Evolutionary conservation across 371 early-diverging fungal species (phyloP).

Genomic region (Actinomortierella wolfii): DNA sequence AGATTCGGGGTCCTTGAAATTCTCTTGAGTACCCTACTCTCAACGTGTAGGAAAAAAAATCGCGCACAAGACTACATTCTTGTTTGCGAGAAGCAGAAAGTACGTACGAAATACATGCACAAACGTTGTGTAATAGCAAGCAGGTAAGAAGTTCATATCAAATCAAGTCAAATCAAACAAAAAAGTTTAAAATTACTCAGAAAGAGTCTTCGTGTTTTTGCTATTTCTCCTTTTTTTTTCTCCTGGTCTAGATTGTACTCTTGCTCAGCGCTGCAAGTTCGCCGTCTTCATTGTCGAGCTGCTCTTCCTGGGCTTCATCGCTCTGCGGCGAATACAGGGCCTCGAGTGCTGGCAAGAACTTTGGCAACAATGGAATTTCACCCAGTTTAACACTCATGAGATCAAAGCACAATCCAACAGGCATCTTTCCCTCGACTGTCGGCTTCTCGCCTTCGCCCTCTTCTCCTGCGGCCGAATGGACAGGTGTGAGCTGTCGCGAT

Average conservation of each 20-base stretch:
- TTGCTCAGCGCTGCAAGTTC: constrained; percentile 6
- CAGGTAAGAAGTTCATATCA: not conserved
- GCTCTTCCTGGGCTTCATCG: constrained; percentile 54
- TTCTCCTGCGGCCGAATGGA: too few relatives aligned
- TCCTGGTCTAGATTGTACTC: too few relatives aligned
- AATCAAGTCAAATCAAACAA: not conserved
- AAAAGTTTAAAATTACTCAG: not conserved
- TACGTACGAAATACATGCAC: too few relatives aligned
- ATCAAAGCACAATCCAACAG: constrained; percentile 84
- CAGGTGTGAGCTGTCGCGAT: too few relatives aligned
- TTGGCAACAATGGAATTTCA: constrained; percentile 66
- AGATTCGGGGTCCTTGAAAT: too few relatives aligned
- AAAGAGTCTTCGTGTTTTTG: not conserved
- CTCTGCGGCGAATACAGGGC: constrained; percentile 51
- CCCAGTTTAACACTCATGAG: constrained; percentile 72
- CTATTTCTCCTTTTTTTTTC: constrained; percentile 6
- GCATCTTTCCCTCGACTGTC: constrained; percentile 6
- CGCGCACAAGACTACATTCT: too few relatives aligned
- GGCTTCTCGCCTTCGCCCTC: too few relatives aligned
- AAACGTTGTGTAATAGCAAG: not conserved
- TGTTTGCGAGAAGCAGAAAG: too few relatives aligned
- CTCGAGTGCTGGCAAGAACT: constrained; percentile 60
- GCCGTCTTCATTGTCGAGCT: constrained; percentile 23
- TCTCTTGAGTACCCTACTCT: too few relatives aligned
- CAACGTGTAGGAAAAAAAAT: too few relatives aligned